phyloP scores from a whole-genome alignment of 169 alveolate genomes.

The Amoebophrya sp. region DNA sequence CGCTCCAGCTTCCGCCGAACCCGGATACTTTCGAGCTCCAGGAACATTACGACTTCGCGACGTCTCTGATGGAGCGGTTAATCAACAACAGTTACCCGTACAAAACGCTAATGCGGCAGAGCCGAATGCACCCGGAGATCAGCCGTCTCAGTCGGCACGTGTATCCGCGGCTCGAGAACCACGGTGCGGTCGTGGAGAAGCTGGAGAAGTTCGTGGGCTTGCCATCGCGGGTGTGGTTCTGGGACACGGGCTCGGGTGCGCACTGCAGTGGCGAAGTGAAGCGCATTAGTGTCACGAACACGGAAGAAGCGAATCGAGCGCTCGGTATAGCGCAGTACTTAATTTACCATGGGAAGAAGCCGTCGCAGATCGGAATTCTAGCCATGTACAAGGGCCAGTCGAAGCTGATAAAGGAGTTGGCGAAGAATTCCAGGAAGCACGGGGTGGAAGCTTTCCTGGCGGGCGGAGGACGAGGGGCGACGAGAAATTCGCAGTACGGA shows the following conservation, averaged over 20 bases:
- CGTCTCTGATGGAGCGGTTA: constrained; percentile 1
- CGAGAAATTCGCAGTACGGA: background rate
- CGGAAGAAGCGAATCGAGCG: background rate
- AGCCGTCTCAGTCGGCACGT: background rate
- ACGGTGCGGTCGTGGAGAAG: background rate
- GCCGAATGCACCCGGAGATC: constrained; percentile 23
- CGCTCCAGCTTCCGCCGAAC: constrained; percentile 19
- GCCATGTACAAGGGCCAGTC: constrained; percentile 9
- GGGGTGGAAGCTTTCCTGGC: background rate
- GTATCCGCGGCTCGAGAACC: constrained; percentile 7
- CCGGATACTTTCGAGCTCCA: background rate
- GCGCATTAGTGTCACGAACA: background rate
- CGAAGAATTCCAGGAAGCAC: background rate
- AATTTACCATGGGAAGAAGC: background rate
- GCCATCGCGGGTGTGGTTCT: background rate
- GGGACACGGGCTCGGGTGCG: constrained; percentile 22
- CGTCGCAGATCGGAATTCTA: background rate
- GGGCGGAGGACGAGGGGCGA: background rate
- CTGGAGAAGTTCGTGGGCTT: background rate
- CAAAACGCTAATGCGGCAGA: background rate
- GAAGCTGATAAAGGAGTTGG: background rate
- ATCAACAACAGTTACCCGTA: background rate
- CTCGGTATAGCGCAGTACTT: background rate
- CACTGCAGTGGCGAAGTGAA: background rate
- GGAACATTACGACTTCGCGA: background rate